Base-by-base conservation (phyloP, 2,329 filamentous ascomycete species). In the Arthrinium phaeospermum region DNA sequence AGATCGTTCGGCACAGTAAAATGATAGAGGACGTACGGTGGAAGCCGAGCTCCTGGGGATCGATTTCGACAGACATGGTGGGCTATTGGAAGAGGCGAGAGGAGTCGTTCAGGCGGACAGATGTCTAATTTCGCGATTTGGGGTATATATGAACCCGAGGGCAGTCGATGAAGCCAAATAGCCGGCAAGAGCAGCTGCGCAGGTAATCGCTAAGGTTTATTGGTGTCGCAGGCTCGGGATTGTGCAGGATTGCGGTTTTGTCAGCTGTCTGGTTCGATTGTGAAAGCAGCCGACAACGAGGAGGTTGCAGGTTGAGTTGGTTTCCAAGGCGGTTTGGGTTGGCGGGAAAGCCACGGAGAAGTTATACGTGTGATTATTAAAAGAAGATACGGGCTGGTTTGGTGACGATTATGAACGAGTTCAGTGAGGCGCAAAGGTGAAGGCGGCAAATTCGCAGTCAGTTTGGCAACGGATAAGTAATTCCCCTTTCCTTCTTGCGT, bases 51-150 rank as follows among this genome's bases (percentile, higher is more conserved):
- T 98, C 96, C 78, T 90, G 84, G 73, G 96, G 96, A 79, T 96
- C 92, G 81, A 99, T 94, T 80, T 98, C 94, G 86, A 99, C 93
- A 79, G 96, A 97, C 96, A 98, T 98, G 85, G 34, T 53, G 57
- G 64, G 64, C 57, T 37, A 4, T 64, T 64, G 57, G 57, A 7
- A 64, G 30, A 64, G 41, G 57, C 57, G 22, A 41, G 34, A 37
- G 30, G 19, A 22, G 16, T 64, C 34, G 57, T 41, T 41, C 19
- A 22, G 22, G n/a, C 34, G 57, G 22, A 41, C 19, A 64, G 34
- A 22, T 64, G 34, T n/a, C 57, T 12, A 41, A 64, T 41, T 57
- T 41, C 57, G 57, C 57, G 34, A 64, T 41, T 14, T 41, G 34
- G 53, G 53, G 57, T 64, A 24, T 64, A 64, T 64, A 64, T 41